Base-by-base conservation (phyloP, 2,329 filamentous ascomycete species). In the Ascochyta clinopodiicola region DNA sequence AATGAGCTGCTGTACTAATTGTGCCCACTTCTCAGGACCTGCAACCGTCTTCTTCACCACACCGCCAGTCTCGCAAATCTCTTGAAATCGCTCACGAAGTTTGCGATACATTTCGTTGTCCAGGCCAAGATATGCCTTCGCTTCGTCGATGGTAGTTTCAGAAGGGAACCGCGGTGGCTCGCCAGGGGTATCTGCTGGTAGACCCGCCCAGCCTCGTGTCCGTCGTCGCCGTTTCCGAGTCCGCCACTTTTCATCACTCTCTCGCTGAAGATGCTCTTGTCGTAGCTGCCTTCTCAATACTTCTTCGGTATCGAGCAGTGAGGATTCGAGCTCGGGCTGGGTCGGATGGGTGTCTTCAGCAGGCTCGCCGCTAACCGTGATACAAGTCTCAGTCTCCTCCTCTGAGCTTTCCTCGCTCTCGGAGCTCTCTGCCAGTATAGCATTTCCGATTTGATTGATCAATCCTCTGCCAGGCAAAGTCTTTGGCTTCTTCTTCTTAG, bases 61-160 rank as follows among this genome's bases (percentile, higher is more conserved):
- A 0, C 81, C 82, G 29, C 84, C 79, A 50, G 87, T 83, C 58
- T 86, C 82, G 67, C 91, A 94, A 13, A 95, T 90, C 9, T 77
- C 77, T 63, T 88, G 84, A 61, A 92, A 95, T 25, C 84, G 82
- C 44, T 86, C 80, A 27, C 91, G 84, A 15, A 91, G 74, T 55
- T 84, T 77, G 29, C 81, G 82, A 71, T 95, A 95, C 37, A 84
- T 77, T 1, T 80, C 74, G 44, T 82, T 84, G 66, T 89, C 84
- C 31, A 96, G 79, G 34, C 78, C 80, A 25, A 96, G 79, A 56
- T 87, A 88, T 12, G 82, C 81, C 68, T 92, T 91, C 68, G 88
- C 88, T 74, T 94, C 89, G 61, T 91, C 88, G 55, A 95, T 84
- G 0, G 90, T 93, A 12, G 89, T 93, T 73, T 95, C 91, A 0